Evolutionary conservation across 208 protist species (phyloP).

Genomic region (Leptomonas pyrrhocoris): DNA sequence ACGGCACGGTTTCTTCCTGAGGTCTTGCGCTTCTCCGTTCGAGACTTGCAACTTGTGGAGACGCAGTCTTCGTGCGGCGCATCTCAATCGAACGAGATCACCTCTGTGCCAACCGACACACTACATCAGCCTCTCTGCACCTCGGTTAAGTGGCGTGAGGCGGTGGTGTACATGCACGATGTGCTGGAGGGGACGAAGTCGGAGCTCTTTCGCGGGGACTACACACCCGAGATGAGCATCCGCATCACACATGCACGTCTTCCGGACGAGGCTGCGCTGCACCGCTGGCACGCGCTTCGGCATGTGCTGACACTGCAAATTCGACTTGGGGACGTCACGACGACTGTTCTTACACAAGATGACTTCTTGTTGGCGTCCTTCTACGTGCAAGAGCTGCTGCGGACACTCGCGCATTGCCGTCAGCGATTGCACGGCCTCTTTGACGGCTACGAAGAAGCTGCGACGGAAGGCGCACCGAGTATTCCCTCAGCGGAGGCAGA

Average conservation of each 20-base stretch:
- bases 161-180: constrained; percentile 36
- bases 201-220: constrained; percentile 42
- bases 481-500: not conserved
- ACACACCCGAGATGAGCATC: constrained; percentile 44
- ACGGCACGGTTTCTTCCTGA: constrained; percentile 39
- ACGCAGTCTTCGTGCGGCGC: not conserved
- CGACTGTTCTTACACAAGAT: constrained; percentile 41
- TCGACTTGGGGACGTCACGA: constrained; percentile 35
- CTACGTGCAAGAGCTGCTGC: constrained; percentile 32
- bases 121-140: constrained; percentile 5
- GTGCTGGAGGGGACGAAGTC: constrained; percentile 30
- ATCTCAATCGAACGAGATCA: not conserved
- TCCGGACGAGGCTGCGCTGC: not conserved
- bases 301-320: constrained; percentile 33
- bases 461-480: not conserved
- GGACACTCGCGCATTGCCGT: constrained; percentile 22
- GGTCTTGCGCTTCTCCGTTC: constrained; percentile 29
- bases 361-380: constrained; percentile 41
- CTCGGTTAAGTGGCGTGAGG: constrained; percentile 37
- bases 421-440: constrained; percentile 22
- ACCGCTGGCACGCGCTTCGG: constrained; percentile 18
- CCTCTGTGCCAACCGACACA: not conserved
- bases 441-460: not conserved
- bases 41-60: constrained; percentile 36
- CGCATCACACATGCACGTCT: constrained; percentile 25